A percentile compares a stretch with the other conserved stretches of the same genome.
phyloP scores from a whole-genome alignment of 805 yeast species.

The Wickerhamiella kurtzmanii region DNA sequence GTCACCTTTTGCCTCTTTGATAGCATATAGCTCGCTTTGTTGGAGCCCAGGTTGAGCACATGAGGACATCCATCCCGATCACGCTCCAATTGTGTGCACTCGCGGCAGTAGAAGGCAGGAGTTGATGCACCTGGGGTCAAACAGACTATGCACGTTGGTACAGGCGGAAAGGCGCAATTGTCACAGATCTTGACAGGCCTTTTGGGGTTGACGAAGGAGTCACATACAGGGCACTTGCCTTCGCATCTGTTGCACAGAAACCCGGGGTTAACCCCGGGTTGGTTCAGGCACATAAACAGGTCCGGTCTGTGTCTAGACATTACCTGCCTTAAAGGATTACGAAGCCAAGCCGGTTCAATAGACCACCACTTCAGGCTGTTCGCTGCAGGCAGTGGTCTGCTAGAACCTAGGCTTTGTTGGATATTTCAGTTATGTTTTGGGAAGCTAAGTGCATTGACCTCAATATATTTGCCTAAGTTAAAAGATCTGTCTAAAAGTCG shows the following conservation, averaged over 20 bases:
- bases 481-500: background rate
- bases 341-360: no score
- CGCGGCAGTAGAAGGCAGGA: slow-evolving; percentile 73
- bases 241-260: slow-evolving; percentile 73
- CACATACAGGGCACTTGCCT: slow-evolving; percentile 85
- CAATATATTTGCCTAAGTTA: background rate
- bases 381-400: no score
- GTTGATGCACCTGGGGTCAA: slow-evolving; percentile 41
- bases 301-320: slow-evolving; percentile 91
- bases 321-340: background rate
- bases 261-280: slow-evolving; percentile 64
- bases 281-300: slow-evolving; percentile 68
- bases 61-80: slow-evolving; percentile 90
- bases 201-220: slow-evolving; percentile 64
- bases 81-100: slow-evolving; percentile 66
- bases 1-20: background rate
- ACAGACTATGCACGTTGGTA: slow-evolving; percentile 66
- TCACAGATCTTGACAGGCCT: slow-evolving; percentile 62
- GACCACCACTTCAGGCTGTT: no score
- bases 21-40: slow-evolving; percentile 32
- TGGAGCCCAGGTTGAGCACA: slow-evolving; percentile 67
- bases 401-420: no score
- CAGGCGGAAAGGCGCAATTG: slow-evolving; percentile 68
- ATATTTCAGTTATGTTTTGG: background rate
- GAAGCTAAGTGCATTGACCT: no score